These are phyloP conservation scores for Ophiostoma ips DNA, from an alignment of 2,329 filamentous ascomycete genomes.

Conservation along the genomic window DNA sequence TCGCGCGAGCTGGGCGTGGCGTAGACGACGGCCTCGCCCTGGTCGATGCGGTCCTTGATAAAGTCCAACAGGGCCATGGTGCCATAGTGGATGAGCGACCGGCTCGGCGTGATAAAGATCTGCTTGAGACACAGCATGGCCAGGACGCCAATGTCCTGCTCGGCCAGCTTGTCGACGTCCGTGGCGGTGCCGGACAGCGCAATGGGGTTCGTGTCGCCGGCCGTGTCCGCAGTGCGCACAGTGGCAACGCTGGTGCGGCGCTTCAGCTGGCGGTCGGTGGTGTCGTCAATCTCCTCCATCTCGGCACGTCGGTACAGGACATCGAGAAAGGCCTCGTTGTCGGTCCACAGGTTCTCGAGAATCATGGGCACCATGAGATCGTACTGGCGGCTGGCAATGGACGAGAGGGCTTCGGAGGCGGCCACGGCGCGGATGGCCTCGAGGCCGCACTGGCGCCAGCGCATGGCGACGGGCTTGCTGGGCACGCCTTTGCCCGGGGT, in stretches of 20 bases:
- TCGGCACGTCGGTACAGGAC: conserved; percentile 53
- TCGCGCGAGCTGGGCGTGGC: conserved; percentile 24
- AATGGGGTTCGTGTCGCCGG: conserved; percentile 48
- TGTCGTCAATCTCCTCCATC: conserved; percentile 53
- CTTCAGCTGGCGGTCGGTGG: conserved; percentile 44
- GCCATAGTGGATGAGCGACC: conserved; percentile 65
- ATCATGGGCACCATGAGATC: conserved; percentile 71
- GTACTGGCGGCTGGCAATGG: conserved; percentile 63
- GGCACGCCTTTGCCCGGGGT: conserved; percentile 36
- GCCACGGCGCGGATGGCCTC: conserved; percentile 72
- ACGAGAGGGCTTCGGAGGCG: conserved; percentile 62
- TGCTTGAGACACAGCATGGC: conserved; percentile 77
- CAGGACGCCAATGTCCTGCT: conserved; percentile 74
- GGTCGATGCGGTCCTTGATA: conserved; percentile 45
- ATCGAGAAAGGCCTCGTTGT: conserved; percentile 55
- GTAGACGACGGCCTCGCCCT: conserved; percentile 39
- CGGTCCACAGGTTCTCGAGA: conserved; percentile 71
- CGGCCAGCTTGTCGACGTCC: conserved; percentile 78
- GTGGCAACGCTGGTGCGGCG: conserved; percentile 70
- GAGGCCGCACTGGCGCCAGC: conserved; percentile 62
- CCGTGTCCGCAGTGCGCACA: conserved; percentile 54
- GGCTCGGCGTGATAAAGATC: conserved; percentile 71
- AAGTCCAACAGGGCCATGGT: conserved; percentile 64
- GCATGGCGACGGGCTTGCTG: conserved; percentile 61
- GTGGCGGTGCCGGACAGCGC: conserved; percentile 68